Evolutionary conservation across 768 basidiomycete species (phyloP).

Genomic region (Mycena pura): DNA sequence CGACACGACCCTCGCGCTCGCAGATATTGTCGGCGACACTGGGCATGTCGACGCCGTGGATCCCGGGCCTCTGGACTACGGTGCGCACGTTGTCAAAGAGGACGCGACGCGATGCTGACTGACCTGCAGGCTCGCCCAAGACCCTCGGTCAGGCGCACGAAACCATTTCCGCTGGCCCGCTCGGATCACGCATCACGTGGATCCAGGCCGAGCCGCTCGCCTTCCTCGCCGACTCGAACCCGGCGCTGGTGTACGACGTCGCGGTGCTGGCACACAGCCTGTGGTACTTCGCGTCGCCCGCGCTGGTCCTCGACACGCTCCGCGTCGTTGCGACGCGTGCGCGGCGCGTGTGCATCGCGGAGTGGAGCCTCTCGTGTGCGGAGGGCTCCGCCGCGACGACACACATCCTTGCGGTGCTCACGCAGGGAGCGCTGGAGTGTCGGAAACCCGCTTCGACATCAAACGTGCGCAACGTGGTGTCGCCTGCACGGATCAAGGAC

Average conservation of each 20-base stretch:
- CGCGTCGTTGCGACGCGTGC: slow-evolving; percentile 32
- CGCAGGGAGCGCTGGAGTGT: slow-evolving; percentile 43
- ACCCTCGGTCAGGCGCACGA: slow-evolving; percentile 46
- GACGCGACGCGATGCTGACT: neutral
- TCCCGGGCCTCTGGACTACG: slow-evolving; percentile 44
- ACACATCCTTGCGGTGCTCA: slow-evolving; percentile 43
- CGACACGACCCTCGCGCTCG: slow-evolving; percentile 45
- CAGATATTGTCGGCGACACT: slow-evolving; percentile 38
- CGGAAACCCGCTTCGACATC: slow-evolving; percentile 33
- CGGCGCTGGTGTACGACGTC: slow-evolving; percentile 34
- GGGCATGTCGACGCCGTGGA: slow-evolving; percentile 49
- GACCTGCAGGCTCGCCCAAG: slow-evolving; percentile 37
- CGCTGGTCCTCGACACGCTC: slow-evolving; percentile 36
- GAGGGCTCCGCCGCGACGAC: slow-evolving; percentile 29
- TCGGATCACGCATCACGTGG: slow-evolving; percentile 45
- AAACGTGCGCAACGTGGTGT: slow-evolving; percentile 46
- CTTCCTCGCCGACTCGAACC: slow-evolving; percentile 31
- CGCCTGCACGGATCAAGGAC: slow-evolving; percentile 37
- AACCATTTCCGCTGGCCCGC: slow-evolving; percentile 33
- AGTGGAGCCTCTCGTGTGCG: slow-evolving; percentile 37
- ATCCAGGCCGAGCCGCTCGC: slow-evolving; percentile 37
- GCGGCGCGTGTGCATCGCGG: slow-evolving; percentile 39
- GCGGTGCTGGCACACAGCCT: slow-evolving; percentile 43
- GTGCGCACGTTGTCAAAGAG: no score
- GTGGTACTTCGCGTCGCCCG: slow-evolving; percentile 49